A percentile compares a stretch with the other conserved stretches of the same genome.
Evolutionary conservation across 257 asterid genomes (phyloP).

Genomic region (Verbascum thapsus): DNA sequence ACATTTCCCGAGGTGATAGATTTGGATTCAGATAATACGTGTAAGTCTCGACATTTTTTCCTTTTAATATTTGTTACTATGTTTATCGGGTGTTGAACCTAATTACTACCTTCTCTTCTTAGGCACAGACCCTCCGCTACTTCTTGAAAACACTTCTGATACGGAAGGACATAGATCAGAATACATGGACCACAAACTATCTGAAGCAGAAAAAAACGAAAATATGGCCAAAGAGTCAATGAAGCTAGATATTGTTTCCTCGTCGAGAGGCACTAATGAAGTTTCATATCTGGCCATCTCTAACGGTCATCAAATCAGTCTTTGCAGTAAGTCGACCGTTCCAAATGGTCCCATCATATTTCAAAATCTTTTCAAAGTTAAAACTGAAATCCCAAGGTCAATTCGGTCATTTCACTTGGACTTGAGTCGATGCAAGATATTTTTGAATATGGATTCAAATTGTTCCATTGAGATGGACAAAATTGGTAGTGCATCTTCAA

Average conservation of each 20-base stretch:
- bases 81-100: background rate
- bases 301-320: slow-evolving; percentile 22
- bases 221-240: slow-evolving; percentile 13
- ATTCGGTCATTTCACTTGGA: slow-evolving; percentile 31
- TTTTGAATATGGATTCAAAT: slow-evolving; percentile 24
- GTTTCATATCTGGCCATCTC: slow-evolving; percentile 21
- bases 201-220: slow-evolving; percentile 24
- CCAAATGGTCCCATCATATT: slow-evolving; percentile 22
- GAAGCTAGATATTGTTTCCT: slow-evolving; percentile 44
- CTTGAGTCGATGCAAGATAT: slow-evolving; percentile 24
- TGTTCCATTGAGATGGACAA: slow-evolving; percentile 11
- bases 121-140: slow-evolving; percentile 20
- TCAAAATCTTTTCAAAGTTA: slow-evolving; percentile 25
- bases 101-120: slow-evolving; percentile 3
- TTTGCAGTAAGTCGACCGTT: slow-evolving; percentile 28
- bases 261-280: slow-evolving; percentile 33
- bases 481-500: slow-evolving; percentile 8
- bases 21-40: slow-evolving; percentile 14
- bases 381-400: slow-evolving; percentile 35
- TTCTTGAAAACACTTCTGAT: slow-evolving; percentile 26
- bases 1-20: slow-evolving; percentile 23
- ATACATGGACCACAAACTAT: slow-evolving; percentile 18
- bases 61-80: background rate
- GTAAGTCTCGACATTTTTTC: slow-evolving; percentile 23
- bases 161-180: slow-evolving; percentile 28